phyloP scores from a whole-genome alignment of 2,329 filamentous ascomycete genomes.

The Monilinia fructicola region DNA sequence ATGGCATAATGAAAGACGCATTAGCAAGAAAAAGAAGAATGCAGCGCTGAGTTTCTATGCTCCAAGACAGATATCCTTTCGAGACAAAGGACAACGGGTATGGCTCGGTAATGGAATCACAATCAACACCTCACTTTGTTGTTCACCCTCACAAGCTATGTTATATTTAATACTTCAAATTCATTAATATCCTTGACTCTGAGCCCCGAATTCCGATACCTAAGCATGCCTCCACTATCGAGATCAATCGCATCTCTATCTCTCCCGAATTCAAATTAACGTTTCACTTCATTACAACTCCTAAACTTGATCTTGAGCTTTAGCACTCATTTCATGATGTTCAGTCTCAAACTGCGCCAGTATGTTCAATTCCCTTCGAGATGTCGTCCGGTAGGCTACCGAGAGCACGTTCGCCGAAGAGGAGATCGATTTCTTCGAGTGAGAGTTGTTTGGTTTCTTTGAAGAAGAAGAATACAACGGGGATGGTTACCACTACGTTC shows the following conservation, averaged over 20 bases:
- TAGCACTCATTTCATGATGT: constrained; percentile 21
- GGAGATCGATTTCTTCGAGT: constrained; percentile 40
- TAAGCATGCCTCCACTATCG: not conserved
- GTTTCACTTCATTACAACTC: not conserved
- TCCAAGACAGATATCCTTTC: too few relatives aligned
- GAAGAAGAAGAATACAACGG: constrained; percentile 40
- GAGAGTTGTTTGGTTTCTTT: constrained; percentile 40
- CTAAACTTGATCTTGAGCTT: constrained; percentile 18
- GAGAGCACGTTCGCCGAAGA: constrained; percentile 43
- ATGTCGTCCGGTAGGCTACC: constrained; percentile 49
- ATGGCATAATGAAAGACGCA: too few relatives aligned
- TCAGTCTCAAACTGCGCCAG: constrained; percentile 5
- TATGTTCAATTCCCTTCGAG: constrained; percentile 33
- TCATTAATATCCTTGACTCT: not conserved
- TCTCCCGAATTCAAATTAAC: not conserved
- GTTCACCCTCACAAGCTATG: too few relatives aligned
- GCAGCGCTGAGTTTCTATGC: too few relatives aligned
- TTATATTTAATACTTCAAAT: too few relatives aligned
- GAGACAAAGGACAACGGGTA: too few relatives aligned
- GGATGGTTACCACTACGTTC: constrained; percentile 40
- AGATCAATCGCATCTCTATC: not conserved
- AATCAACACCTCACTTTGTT: too few relatives aligned
- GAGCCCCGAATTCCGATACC: not conserved
- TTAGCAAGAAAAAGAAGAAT: too few relatives aligned
- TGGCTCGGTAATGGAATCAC: too few relatives aligned